A percentile compares a stretch with the other conserved stretches of the same genome.
Conservation (phyloP, 176 grass and related monocot species). For the Triticum monococcum region DNA sequence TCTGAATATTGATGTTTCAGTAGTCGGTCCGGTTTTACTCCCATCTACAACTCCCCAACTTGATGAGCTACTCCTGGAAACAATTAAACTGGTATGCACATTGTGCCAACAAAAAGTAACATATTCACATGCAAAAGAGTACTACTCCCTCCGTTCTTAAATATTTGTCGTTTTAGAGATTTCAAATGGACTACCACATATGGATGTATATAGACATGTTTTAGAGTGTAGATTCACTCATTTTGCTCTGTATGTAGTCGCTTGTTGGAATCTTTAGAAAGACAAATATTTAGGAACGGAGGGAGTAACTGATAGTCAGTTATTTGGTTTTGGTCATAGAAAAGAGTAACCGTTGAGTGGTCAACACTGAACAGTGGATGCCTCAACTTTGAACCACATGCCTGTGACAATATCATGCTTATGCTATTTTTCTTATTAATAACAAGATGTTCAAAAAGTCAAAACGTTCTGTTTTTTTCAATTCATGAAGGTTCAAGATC, state of each 20-base stretch:
- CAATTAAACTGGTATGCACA: conserved; percentile 57
- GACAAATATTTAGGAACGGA: no score
- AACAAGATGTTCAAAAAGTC: neutral
- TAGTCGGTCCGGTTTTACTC: conserved; percentile 48
- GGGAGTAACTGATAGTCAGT: neutral
- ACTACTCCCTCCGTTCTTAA: no score
- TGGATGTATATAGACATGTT: no score
- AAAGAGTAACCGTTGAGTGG: no score
- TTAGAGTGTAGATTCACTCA: no score
- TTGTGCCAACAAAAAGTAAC: neutral
- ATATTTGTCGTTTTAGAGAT: no score
- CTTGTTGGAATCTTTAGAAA: no score
- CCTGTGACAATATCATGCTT: neutral
- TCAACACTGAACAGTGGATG: conserved; percentile 1
- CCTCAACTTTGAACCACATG: neutral
- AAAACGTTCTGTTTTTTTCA: neutral
- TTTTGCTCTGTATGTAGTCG: no score
- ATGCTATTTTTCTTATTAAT: neutral
- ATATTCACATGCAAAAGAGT: neutral
- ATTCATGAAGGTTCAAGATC: conserved; percentile 82
- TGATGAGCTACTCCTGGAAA: conserved; percentile 67
- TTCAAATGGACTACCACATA: no score
- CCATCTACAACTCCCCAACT: conserved; percentile 75
- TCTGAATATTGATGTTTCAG: conserved; percentile 71
- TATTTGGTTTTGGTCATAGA: neutral